These are phyloP conservation scores for Xylaria sp. DNA, from an alignment of 2,329 filamentous ascomycete genomes.

Conservation along the genomic window DNA sequence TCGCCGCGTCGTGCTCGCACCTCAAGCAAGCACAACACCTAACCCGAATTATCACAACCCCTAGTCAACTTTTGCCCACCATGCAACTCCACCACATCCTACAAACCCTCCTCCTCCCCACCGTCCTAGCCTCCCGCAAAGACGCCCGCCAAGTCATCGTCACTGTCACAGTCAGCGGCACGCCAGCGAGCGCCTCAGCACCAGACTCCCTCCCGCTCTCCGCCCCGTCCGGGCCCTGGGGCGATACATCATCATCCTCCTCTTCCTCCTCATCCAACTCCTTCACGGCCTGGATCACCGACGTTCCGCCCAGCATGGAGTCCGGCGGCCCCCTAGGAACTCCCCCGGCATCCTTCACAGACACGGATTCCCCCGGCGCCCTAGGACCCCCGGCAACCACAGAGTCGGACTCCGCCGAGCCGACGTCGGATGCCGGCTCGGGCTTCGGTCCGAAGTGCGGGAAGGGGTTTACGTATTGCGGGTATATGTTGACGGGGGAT, in stretches of 20 bases:
- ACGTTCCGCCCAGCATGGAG: too few species aligned
- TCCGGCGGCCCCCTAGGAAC: too few species aligned
- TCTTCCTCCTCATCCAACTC: too few species aligned
- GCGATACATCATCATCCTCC: background rate
- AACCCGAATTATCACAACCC: background rate
- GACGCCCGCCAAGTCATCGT: slow-evolving; percentile 16
- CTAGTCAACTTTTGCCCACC: background rate
- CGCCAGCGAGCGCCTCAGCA: background rate
- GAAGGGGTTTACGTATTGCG: slow-evolving; percentile 33
- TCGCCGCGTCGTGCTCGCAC: background rate
- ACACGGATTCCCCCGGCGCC: too few species aligned
- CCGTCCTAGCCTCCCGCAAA: slow-evolving; percentile 13
- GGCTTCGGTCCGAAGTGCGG: slow-evolving; percentile 26
- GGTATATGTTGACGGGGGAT: slow-evolving; percentile 27
- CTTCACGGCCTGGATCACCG: too few species aligned
- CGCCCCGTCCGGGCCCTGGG: slow-evolving; percentile 18
- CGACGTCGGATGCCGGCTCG: too few species aligned
- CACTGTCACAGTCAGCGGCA: slow-evolving; percentile 10
- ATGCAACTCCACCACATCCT: slow-evolving; percentile 21
- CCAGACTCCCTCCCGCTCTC: background rate
- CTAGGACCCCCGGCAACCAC: background rate
- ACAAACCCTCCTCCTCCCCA: slow-evolving; percentile 15
- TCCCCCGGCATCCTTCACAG: too few species aligned
- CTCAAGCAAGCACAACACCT: background rate
- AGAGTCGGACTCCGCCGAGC: background rate